These are phyloP conservation scores for Chrysosporium keratinophilum DNA, from an alignment of 2,329 filamentous ascomycete species.

Conservation along the genomic window DNA sequence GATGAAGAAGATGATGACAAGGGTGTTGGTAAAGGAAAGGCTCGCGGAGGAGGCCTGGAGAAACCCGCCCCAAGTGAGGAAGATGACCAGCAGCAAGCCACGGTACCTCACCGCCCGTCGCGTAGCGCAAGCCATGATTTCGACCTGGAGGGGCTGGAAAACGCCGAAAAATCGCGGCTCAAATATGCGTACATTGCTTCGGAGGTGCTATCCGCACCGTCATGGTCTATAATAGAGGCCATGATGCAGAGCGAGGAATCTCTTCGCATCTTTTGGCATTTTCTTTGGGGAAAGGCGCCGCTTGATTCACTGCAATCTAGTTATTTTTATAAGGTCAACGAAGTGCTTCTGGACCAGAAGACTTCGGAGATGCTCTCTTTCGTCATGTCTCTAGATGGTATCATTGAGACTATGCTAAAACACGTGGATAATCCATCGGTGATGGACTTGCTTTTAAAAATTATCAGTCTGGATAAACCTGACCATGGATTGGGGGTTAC, in stretches of 20 bases:
- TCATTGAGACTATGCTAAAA: conserved; percentile 73
- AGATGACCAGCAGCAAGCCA: conserved; percentile 28
- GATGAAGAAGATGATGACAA: conserved; percentile 42
- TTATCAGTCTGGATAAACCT: conserved; percentile 87
- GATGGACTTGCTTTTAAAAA: conserved; percentile 94
- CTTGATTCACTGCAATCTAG: conserved; percentile 88
- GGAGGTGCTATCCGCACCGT: conserved; percentile 88
- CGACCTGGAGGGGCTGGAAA: conserved; percentile 47
- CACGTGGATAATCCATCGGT: conserved; percentile 97
- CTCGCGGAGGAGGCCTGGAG: conserved; percentile 28
- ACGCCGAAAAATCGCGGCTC: conserved; percentile 79
- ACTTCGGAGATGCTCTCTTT: conserved; percentile 93
- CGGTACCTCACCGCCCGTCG: conserved; percentile 41
- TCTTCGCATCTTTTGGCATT: conserved; percentile 80
- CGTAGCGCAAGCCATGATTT: conserved; percentile 18
- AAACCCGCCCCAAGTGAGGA: conserved; percentile 31
- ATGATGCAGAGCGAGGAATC: conserved; percentile 73
- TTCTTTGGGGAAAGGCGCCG: conserved; percentile 70
- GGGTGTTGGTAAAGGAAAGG: conserved; percentile 31
- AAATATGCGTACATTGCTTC: conserved; percentile 90
- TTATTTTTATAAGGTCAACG: conserved; percentile 98
- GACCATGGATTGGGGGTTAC: conserved; percentile 88
- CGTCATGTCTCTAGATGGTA: conserved; percentile 70
- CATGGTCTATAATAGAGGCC: conserved; percentile 92
- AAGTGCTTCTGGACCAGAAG: conserved; percentile 94